Percentiles rank a stretch among this genome's conserved stretches.
Conservation (phyloP, 1,284 basidiomycete species). For the Tremellales sp. region DNA sequence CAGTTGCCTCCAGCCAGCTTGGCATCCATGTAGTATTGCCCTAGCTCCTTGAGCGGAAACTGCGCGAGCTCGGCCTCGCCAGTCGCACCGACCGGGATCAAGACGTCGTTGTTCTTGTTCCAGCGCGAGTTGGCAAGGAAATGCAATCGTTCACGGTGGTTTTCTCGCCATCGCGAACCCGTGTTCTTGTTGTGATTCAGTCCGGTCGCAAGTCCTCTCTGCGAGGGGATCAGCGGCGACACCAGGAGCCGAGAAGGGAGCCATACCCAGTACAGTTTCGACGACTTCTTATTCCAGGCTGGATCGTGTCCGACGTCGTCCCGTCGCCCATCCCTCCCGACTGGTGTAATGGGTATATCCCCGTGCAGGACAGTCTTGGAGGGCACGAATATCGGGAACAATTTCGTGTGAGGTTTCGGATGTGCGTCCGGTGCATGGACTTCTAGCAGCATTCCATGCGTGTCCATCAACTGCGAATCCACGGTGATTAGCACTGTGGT, state of each 20-base stretch:
- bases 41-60: slow-evolving; percentile 30
- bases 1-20: slow-evolving; percentile 45
- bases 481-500: not conserved
- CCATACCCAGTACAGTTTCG: slow-evolving; percentile 49
- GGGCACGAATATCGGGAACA: slow-evolving; percentile 46
- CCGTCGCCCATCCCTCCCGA: slow-evolving; percentile 42
- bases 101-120: slow-evolving; percentile 27
- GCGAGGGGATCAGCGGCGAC: not conserved
- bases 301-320: slow-evolving; percentile 47
- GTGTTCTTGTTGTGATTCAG: slow-evolving; percentile 43
- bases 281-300: slow-evolving; percentile 42
- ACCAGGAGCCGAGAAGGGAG: not conserved
- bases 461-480: slow-evolving; percentile 34
- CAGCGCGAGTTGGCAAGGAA: slow-evolving; percentile 42
- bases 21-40: slow-evolving; percentile 47
- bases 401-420: slow-evolving; percentile 47
- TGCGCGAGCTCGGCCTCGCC: slow-evolving; percentile 38
- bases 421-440: slow-evolving; percentile 36
- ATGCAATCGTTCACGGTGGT: slow-evolving; percentile 47
- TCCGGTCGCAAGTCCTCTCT: slow-evolving; percentile 47
- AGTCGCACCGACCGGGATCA: slow-evolving; percentile 34
- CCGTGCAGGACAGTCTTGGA: slow-evolving; percentile 46
- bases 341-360: slow-evolving; percentile 49
- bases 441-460: slow-evolving; percentile 49
- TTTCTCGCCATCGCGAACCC: slow-evolving; percentile 43